These are phyloP conservation scores for Cercophora samala DNA, from an alignment of 495 filamentous ascomycete species.

Conservation along the genomic window DNA sequence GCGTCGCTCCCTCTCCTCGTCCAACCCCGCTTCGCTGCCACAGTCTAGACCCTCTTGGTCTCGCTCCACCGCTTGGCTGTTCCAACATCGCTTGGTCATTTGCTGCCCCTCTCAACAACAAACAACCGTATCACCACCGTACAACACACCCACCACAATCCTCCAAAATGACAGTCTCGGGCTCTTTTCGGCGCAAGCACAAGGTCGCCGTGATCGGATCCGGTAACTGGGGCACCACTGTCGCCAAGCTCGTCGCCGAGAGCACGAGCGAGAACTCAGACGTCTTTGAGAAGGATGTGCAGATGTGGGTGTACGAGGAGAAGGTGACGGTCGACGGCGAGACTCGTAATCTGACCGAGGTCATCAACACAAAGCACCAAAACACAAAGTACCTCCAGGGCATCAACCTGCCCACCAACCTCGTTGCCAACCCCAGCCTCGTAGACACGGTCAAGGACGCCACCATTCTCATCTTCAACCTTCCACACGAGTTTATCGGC, in stretches of 20 bases:
- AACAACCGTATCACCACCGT: conserved; percentile 6
- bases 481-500: conserved; percentile 96
- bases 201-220: conserved; percentile 93
- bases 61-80: neutral
- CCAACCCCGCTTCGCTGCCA: neutral
- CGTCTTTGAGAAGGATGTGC: conserved; percentile 81
- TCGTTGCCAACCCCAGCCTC: conserved; percentile 86
- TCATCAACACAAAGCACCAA: conserved; percentile 93
- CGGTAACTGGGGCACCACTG: conserved; percentile 97
- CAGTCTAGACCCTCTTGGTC: neutral
- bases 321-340: conserved; percentile 58
- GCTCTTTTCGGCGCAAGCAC: conserved; percentile 62
- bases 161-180: conserved; percentile 37
- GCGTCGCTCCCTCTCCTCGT: conserved; percentile 1
- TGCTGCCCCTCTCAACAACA: neutral
- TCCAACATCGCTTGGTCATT: neutral
- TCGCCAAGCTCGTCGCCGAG: conserved; percentile 94
- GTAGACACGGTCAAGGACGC: conserved; percentile 75
- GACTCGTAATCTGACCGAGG: conserved; percentile 76
- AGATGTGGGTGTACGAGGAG: conserved; percentile 98
- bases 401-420: conserved; percentile 77
- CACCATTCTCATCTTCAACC: conserved; percentile 90
- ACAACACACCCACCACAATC: conserved; percentile 15
- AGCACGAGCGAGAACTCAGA: conserved; percentile 73
- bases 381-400: conserved; percentile 95